phyloP scores from a whole-genome alignment of 495 filamentous ascomycete species.

The Trichoderma virens region DNA sequence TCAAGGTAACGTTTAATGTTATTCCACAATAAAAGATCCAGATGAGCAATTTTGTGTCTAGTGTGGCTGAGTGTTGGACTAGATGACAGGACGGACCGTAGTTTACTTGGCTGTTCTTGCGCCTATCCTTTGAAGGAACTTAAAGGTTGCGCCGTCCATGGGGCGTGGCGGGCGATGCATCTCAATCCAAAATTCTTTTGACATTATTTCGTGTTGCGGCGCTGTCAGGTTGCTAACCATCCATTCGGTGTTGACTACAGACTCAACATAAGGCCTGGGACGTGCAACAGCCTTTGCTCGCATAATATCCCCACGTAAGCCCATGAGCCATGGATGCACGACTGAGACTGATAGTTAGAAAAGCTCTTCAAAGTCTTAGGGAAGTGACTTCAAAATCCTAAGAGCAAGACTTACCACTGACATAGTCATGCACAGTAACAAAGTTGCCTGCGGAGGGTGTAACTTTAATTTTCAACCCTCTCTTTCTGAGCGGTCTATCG shows the following conservation, averaged over 20 bases:
- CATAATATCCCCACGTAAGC: conserved; percentile 12
- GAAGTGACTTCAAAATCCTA: background rate
- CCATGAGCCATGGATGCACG: conserved; percentile 16
- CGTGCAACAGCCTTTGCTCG: conserved; percentile 11
- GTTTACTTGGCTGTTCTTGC: background rate
- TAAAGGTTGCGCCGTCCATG: background rate
- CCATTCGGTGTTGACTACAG: conserved; percentile 10
- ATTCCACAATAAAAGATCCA: too few species aligned
- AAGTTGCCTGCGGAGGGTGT: conserved; percentile 11
- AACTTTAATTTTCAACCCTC: conserved; percentile 12
- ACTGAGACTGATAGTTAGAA: conserved; percentile 8
- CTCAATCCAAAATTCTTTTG: background rate
- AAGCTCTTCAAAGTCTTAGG: background rate
- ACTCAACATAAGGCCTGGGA: conserved; percentile 8
- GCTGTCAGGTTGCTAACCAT: conserved; percentile 10
- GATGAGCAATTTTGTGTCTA: background rate
- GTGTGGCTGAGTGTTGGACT: background rate
- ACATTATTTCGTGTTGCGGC: background rate
- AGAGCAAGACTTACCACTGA: conserved; percentile 12
- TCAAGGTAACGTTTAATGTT: too few species aligned
- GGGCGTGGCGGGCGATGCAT: background rate
- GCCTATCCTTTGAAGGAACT: background rate
- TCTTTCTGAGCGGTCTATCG: conserved; percentile 13
- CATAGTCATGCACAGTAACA: conserved; percentile 13
- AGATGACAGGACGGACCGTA: background rate